Base-by-base conservation (phyloP, 1,139 yeast genomes). In the Kodamaea derodonti region DNA sequence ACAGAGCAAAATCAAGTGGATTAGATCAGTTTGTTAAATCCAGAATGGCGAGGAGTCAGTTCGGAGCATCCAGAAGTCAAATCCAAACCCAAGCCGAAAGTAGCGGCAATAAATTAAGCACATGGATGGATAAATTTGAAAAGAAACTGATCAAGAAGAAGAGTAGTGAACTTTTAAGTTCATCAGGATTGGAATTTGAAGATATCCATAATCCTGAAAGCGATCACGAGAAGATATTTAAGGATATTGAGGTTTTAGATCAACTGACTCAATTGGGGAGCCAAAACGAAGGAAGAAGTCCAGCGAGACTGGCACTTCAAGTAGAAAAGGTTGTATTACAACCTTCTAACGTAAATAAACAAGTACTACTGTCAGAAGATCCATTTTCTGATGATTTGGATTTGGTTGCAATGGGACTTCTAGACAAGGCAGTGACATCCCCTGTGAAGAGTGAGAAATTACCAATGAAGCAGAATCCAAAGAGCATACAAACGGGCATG, bases 61-160 rank as follows among this genome's bases (percentile, higher is more conserved):
- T 6, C 9, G 22, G 22, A 7, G 9, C 9, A 9, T 7, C 9
- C 9, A 7, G 6, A 9, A 9, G 9, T 18, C 22, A 34, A 20
- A 18, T 32, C n/a, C 32, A 29, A 32, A 32, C 9, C 22, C 9
- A 6, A 6, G 9, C 9, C 6, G 6, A 15, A 30, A 31, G 35
- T 34, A 25, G 28, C 11, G 14, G 28, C 17, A 43, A 38, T 15
- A 47, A 54, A 2, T 46, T 58, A 17, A 58, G 52, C 32, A 47
- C 47, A 8, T 65, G 71, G 71, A 58, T 65, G 6, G 55, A 58
- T 34, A 62, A 54, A 40, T 62, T 65, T 38, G 66, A 60, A 20
- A 33, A 36, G 37, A 41, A 24, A 14, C 22, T 10, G 15, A 9
- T 11, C 7, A 29, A 15, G 34, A 39, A 20, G 16, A 33, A 24